Percentiles rank a stretch among this genome's conserved stretches.
Conservation (phyloP, 2,329 filamentous ascomycete species). For the Monosporascus cannonballus region DNA sequence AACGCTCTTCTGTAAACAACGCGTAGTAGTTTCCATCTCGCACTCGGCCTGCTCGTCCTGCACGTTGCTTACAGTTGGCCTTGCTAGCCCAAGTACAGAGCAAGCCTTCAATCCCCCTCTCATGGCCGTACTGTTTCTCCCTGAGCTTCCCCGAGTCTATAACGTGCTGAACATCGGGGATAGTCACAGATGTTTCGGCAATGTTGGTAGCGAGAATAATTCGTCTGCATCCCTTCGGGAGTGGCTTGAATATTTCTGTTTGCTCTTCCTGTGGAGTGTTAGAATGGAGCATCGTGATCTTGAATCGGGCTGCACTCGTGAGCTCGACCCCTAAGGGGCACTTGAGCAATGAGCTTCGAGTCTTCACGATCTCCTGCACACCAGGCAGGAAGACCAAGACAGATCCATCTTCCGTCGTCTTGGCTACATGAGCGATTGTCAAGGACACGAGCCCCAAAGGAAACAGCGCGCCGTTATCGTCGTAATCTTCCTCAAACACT, state of each 20-base stretch:
- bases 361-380: slow-evolving; percentile 29
- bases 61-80: slow-evolving; percentile 40
- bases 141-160: slow-evolving; percentile 37
- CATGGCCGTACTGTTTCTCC: slow-evolving; percentile 33
- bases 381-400: slow-evolving; percentile 44
- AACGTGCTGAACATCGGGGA: slow-evolving; percentile 44
- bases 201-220: slow-evolving; percentile 46
- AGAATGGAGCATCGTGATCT: slow-evolving; percentile 41
- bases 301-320: slow-evolving; percentile 30
- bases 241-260: slow-evolving; percentile 31
- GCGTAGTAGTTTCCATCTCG: slow-evolving; percentile 43
- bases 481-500: neutral
- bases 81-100: slow-evolving; percentile 39
- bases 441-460: slow-evolving; percentile 36
- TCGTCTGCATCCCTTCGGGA: slow-evolving; percentile 35
- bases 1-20: slow-evolving; percentile 30
- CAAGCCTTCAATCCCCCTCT: slow-evolving; percentile 30
- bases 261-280: slow-evolving; percentile 34
- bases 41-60: slow-evolving; percentile 43
- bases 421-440: slow-evolving; percentile 38
- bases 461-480: slow-evolving; percentile 12
- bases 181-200: slow-evolving; percentile 44
- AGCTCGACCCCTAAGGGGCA: slow-evolving; percentile 35
- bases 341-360: slow-evolving; percentile 7
- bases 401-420: slow-evolving; percentile 34